These are phyloP conservation scores for Microbotryum lychnidis-dioicae DNA, from an alignment of 1,284 basidiomycete species.

Conservation along the genomic window DNA sequence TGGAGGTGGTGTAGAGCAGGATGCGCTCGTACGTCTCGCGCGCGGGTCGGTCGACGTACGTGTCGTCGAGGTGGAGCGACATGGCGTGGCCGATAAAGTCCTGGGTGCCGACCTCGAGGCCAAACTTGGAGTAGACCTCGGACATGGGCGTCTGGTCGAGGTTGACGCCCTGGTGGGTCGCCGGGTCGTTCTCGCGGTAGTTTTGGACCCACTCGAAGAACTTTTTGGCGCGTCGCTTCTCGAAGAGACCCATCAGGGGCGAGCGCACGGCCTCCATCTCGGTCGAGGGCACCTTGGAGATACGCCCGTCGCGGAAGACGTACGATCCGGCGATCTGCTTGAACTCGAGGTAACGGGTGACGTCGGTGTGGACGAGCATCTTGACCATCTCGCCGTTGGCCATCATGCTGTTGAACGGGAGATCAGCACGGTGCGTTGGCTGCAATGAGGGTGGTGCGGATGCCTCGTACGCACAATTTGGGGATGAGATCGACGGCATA, in stretches of 20 bases:
- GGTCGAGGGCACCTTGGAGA: slow-evolving; percentile 96
- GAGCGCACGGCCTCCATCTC: slow-evolving; percentile 95
- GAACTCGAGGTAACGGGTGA: slow-evolving; percentile 98
- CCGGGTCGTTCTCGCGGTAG: slow-evolving; percentile 89
- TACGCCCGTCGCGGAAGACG: slow-evolving; percentile 92
- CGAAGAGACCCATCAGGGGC: slow-evolving; percentile 95
- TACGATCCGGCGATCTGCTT: slow-evolving; percentile 99
- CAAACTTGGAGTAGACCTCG: slow-evolving; percentile 91
- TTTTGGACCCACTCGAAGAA: slow-evolving; percentile 95
- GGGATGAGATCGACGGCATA: slow-evolving; percentile 87
- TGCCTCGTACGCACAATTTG: slow-evolving; percentile 30
- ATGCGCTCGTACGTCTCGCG: slow-evolving; percentile 89
- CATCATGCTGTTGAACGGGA: slow-evolving; percentile 56
- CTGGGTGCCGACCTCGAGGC: slow-evolving; percentile 91
- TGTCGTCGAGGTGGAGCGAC: slow-evolving; percentile 96
- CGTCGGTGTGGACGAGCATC: slow-evolving; percentile 98
- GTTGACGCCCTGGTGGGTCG: slow-evolving; percentile 86
- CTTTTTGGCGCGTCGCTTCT: slow-evolving; percentile 96
- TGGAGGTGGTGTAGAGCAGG: slow-evolving; percentile 93
- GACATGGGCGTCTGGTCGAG: slow-evolving; percentile 85
- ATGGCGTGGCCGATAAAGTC: slow-evolving; percentile 99
- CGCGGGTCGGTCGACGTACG: slow-evolving; percentile 91
- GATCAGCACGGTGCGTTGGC: background rate
- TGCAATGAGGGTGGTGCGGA: background rate
- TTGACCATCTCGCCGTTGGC: slow-evolving; percentile 95